Conservation (phyloP, 331 rosid genomes). For the Phaseolus coccineus region DNA sequence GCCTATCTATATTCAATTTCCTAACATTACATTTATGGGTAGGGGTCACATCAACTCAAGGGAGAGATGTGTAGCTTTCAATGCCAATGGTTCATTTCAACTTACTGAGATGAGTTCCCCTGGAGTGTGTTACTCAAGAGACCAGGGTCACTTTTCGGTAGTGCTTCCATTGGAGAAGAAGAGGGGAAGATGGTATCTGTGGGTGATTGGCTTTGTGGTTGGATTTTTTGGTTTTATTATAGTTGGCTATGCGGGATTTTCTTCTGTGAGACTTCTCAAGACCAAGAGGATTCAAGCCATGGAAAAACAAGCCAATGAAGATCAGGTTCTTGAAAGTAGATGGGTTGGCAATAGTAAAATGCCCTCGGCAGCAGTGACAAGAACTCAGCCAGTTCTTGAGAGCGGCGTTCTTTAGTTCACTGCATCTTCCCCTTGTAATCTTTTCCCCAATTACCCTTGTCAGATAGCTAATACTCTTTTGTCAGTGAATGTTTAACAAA, state of each 20-base stretch:
- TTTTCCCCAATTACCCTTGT: background rate
- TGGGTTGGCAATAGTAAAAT: slow-evolving; percentile 78
- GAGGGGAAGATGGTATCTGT: slow-evolving; percentile 53
- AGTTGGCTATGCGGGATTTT: slow-evolving; percentile 57
- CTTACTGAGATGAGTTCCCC: slow-evolving; percentile 59
- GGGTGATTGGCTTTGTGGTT: slow-evolving; percentile 62
- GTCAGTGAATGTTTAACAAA: slow-evolving; percentile 20
- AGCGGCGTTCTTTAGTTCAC: slow-evolving; percentile 41
- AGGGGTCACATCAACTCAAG: slow-evolving; percentile 43
- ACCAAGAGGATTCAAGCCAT: slow-evolving; percentile 69
- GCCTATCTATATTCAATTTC: slow-evolving; percentile 66
- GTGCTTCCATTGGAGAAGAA: slow-evolving; percentile 57
- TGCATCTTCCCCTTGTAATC: background rate
- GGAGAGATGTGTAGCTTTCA: slow-evolving; percentile 64
- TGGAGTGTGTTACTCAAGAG: slow-evolving; percentile 59
- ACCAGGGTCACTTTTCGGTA: slow-evolving; percentile 73
- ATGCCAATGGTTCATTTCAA: slow-evolving; percentile 57
- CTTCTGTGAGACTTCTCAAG: slow-evolving; percentile 51
- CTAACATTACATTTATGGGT: slow-evolving; percentile 37
- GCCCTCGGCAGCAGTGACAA: slow-evolving; percentile 79
- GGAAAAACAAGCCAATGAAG: slow-evolving; percentile 76
- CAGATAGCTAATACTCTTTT: slow-evolving; percentile 1
- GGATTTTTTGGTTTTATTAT: slow-evolving; percentile 55
- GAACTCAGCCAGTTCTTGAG: slow-evolving; percentile 84
- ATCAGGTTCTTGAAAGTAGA: slow-evolving; percentile 71